These are phyloP conservation scores for Candida palmyrensis DNA, from an alignment of 805 yeast genomes.

Conservation along the genomic window DNA sequence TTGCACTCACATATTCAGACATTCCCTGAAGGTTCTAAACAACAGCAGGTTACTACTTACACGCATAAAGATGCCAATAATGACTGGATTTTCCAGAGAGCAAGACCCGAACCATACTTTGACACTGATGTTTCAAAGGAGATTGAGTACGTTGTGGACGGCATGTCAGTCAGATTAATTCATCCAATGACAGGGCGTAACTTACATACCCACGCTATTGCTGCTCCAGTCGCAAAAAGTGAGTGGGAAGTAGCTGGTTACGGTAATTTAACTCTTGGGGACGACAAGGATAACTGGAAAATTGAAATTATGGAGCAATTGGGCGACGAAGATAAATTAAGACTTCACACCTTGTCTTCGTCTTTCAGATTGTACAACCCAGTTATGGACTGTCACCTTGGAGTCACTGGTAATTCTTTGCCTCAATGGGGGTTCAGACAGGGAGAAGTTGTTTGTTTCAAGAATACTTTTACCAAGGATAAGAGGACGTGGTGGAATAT, in stretches of 20 bases:
- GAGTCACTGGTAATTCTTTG: slow-evolving; percentile 72
- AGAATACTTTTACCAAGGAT: slow-evolving; percentile 62
- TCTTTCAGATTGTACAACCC: slow-evolving; percentile 71
- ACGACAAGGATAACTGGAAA: slow-evolving; percentile 71
- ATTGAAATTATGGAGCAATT: slow-evolving; percentile 62
- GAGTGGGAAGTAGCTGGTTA: slow-evolving; percentile 68
- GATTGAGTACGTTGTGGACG: slow-evolving; percentile 45
- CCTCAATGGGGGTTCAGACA: slow-evolving; percentile 99
- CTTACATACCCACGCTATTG: slow-evolving; percentile 66
- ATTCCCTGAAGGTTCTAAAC: slow-evolving; percentile 44
- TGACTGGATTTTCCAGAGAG: slow-evolving; percentile 44
- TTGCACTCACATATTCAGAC: slow-evolving; percentile 44
- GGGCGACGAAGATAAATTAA: slow-evolving; percentile 46
- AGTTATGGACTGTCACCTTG: slow-evolving; percentile 74
- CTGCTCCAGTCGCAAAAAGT: slow-evolving; percentile 54
- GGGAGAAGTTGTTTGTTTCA: slow-evolving; percentile 87
- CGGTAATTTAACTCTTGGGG: slow-evolving; percentile 63
- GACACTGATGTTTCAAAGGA: slow-evolving; percentile 27
- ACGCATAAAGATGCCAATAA: slow-evolving; percentile 43
- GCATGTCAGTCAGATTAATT: slow-evolving; percentile 55
- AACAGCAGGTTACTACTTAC: slow-evolving; percentile 44
- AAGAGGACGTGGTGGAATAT: slow-evolving; percentile 89
- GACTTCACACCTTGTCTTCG: slow-evolving; percentile 77
- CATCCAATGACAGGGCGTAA: slow-evolving; percentile 62
- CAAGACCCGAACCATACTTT: slow-evolving; percentile 31